phyloP scores from a whole-genome alignment of 257 asterid genomes.

The Jasminum sambac region DNA sequence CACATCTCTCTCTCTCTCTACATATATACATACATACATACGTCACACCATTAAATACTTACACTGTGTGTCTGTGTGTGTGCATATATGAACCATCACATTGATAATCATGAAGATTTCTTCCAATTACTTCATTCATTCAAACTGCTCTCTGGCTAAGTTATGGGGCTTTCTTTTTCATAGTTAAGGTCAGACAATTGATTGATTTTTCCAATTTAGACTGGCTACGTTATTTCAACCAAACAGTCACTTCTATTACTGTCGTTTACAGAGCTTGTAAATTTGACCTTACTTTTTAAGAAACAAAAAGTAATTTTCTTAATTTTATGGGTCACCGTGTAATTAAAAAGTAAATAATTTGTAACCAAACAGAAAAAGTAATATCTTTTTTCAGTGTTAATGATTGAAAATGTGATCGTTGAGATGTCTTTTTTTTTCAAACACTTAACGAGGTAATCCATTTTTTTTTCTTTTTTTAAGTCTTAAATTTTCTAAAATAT shows the following conservation, averaged over 20 bases:
- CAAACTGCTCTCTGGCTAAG: constrained; percentile 4
- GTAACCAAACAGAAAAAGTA: too few relatives aligned
- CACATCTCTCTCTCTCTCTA: too few relatives aligned
- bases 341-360: too few relatives aligned
- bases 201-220: background rate
- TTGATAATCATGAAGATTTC: background rate
- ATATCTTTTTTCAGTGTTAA: too few relatives aligned
- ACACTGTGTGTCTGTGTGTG: constrained; percentile 1
- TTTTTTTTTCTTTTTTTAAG: too few relatives aligned
- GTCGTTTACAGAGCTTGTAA: background rate
- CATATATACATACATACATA: too few relatives aligned
- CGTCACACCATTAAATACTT: background rate
- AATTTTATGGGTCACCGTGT: too few relatives aligned
- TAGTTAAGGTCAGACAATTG: constrained; percentile 1
- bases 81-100: constrained; percentile 32
- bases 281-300: background rate
- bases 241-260: background rate
- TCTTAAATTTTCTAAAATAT: too few relatives aligned
- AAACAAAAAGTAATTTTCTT: too few relatives aligned
- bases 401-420: too few relatives aligned
- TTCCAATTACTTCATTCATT: background rate
- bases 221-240: background rate
- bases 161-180: background rate
- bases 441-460: too few relatives aligned
- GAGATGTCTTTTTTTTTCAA: too few relatives aligned